phyloP scores from a whole-genome alignment of 257 asterid genomes.

The Solanum pinnatisectum region DNA sequence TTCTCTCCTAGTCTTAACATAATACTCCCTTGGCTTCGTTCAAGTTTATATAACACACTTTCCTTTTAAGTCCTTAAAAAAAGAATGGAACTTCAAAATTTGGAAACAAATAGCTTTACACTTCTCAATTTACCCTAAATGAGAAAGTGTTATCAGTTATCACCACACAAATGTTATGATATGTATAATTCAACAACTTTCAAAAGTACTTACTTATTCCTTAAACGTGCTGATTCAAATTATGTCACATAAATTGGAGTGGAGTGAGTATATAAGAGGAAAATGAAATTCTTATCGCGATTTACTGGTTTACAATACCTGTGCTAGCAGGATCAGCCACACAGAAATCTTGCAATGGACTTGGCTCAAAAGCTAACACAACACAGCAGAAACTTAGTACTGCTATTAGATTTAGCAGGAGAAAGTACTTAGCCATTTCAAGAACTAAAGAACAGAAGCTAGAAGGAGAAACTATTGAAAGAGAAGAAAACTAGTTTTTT shows the following conservation, averaged over 20 bases:
- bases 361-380: slow-evolving; percentile 8
- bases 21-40: neutral
- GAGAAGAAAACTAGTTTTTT: neutral
- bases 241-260: neutral
- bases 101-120: neutral
- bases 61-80: neutral
- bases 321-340: slow-evolving; percentile 3
- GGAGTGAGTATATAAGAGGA: neutral
- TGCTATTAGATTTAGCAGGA: neutral
- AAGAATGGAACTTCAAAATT: neutral
- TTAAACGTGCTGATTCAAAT: neutral
- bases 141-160: neutral
- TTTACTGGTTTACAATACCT: neutral
- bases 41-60: neutral
- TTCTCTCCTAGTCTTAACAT: neutral
- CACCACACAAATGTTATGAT: neutral
- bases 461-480: neutral
- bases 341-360: slow-evolving; percentile 15
- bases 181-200: neutral
- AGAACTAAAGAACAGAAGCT: neutral
- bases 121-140: neutral
- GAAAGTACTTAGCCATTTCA: neutral
- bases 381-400: neutral
- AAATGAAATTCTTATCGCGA: neutral
- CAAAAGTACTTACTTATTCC: neutral